Base-by-base conservation (phyloP, 306 rosid species). In the Astragalus glycyphyllos region DNA sequence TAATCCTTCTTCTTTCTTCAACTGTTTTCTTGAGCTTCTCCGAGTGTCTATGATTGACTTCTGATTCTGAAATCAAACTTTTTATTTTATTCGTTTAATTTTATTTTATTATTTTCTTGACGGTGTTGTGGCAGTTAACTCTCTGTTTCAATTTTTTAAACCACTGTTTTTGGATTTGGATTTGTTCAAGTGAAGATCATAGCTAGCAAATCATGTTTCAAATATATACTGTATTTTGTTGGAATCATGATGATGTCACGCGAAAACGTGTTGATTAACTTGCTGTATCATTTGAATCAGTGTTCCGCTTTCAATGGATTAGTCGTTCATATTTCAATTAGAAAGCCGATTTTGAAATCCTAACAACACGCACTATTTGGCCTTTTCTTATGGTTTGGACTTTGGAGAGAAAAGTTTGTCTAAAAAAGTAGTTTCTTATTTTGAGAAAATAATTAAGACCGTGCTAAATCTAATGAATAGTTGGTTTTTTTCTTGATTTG, bases 201-300 rank as follows among this genome's bases (percentile, higher is more conserved):
- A 46, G 73, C 69, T 23, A 11, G 72, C 57, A 76, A 77, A 46
- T 81, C 53, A 64, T 46, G 77, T 67, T 62, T 74, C 35, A 75
- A 9, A 8, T 14, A 11, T 66, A 42, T 57, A 7, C 17, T 7
- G 5, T 20, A 7, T 48, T 68, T 61, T 59, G 40, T 66, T 40
- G 60, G 62, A 56, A 54, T 79, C 71, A 5, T 5, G n/a, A 44
- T 16, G 32, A 7, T 10, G 8, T 60, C 54, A 6, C 16, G 65
- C 16, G 16, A 26, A 32, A 62, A 46, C 14, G 54, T 50, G 58
- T 57, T 45, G 65, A 45, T 75, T 76, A 29, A 56, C 54, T 58
- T 38, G 5, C 44, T 65, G 16, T 64, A 23, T 72, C 20, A 2
- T 37, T 54, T 77, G 32, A 77, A 78, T 72, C 76, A 49, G 10